These are phyloP conservation scores for Pleoardoris graminearum DNA, from an alignment of 2,329 filamentous ascomycete genomes.

Conservation along the genomic window DNA sequence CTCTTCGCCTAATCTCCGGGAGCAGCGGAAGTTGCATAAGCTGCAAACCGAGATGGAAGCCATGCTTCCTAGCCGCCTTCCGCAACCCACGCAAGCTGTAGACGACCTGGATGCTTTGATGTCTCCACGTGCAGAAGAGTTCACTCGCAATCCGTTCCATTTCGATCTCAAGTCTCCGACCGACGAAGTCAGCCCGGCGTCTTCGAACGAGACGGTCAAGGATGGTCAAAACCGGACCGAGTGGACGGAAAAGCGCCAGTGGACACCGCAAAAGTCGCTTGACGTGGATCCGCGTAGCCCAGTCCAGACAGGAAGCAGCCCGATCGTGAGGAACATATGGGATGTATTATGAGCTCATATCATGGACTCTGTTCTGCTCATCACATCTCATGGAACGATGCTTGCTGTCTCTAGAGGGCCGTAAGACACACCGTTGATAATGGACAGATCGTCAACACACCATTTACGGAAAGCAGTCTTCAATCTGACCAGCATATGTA, in stretches of 20 bases:
- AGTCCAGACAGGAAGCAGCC: slow-evolving; percentile 71
- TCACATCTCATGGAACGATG: not conserved
- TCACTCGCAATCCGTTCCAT: slow-evolving; percentile 60
- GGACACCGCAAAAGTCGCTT: slow-evolving; percentile 62
- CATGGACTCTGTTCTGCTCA: not conserved
- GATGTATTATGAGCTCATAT: slow-evolving; percentile 64
- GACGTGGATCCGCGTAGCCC: slow-evolving; percentile 73
- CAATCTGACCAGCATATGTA: slow-evolving; percentile 11
- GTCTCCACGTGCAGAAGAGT: slow-evolving; percentile 72
- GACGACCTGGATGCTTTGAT: slow-evolving; percentile 60
- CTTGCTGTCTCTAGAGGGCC: not conserved
- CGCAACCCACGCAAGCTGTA: slow-evolving; percentile 30
- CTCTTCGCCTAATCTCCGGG: slow-evolving; percentile 45
- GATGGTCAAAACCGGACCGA: slow-evolving; percentile 32
- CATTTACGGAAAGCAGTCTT: slow-evolving; percentile 1
- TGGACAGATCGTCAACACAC: not conserved
- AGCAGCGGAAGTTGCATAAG: slow-evolving; percentile 44
- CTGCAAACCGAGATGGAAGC: slow-evolving; percentile 47
- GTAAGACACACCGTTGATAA: not conserved
- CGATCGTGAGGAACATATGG: slow-evolving; percentile 77
- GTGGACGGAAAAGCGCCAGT: slow-evolving; percentile 32
- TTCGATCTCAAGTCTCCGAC: slow-evolving; percentile 32
- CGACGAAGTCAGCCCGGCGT: slow-evolving; percentile 35
- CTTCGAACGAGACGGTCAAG: slow-evolving; percentile 39
- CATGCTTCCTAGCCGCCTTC: slow-evolving; percentile 34